Evolutionary conservation across 208 protist genomes (phyloP), one percentile per base, ranked within the genome.

Genomic region (Angomonas deanei): DNA sequence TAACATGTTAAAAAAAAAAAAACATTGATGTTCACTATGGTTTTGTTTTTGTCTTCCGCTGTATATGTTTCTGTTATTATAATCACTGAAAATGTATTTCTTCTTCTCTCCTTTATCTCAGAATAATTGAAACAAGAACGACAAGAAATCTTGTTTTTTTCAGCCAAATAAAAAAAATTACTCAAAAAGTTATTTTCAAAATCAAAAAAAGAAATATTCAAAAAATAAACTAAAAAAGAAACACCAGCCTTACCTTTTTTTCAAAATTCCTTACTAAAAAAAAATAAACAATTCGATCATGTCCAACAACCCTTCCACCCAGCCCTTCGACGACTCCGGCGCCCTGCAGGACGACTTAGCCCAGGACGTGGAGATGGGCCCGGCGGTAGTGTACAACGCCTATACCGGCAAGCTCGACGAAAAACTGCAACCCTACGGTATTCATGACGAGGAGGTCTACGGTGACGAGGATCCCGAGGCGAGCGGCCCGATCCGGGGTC

Each of bases 1-100:
- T 34, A 50, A 39, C 52, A 32, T 30, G 5, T 24, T 49, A 32
- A 52, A 63, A 63, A 53, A 63, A 63, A 46, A 24, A 52, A 0
- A 52, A 53, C n/a, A 46, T 50, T 21, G 19, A 49, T 11, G 19
- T n/a, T n/a, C n/a, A n/a, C n/a, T n/a, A n/a, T n/a, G n/a, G 17
- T 62, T 62, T 62, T 36, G 3, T 50, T 49, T 28, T 39, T 32
- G 4, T 34, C 31, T 58, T 58, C 19, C 32, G 0, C 11, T 42
- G 28, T 30, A 23, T 15, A 42, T 42, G 11, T 15, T 42, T 42
- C 36, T n/a, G n/a, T 42, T 15, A n/a, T 42, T 42, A 8, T 42
- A 15, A 15, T 42, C 36, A n/a, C 15, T 15, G 11, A 42, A 42
- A n/a, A 42, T 15, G 36, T 15, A n/a, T 42, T 42, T 15, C 36